phyloP scores from a whole-genome alignment of 441 rosid genomes.

The Pelargonium cotyledonis region DNA sequence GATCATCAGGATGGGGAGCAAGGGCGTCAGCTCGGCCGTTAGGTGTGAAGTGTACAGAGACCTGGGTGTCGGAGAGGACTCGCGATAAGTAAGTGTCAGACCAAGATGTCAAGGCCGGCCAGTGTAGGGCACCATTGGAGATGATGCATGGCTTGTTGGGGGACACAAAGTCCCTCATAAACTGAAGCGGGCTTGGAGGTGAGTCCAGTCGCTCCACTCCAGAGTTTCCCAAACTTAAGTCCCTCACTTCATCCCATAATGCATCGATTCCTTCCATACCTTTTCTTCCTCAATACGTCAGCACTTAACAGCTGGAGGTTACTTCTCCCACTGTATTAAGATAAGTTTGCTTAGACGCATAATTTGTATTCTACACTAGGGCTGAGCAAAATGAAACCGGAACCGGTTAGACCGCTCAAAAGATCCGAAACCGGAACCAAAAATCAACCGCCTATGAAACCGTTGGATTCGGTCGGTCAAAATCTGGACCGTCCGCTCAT shows the following conservation, averaged over 20 bases:
- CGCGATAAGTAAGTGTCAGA: constrained; percentile 42
- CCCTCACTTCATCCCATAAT: constrained; percentile 73
- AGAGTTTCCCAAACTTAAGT: constrained; percentile 42
- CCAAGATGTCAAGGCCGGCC: constrained; percentile 76
- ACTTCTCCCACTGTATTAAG: neutral
- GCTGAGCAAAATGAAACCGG: too few species aligned
- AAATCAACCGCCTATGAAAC: too few species aligned
- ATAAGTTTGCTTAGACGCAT: neutral
- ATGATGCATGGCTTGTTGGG: constrained; percentile 74
- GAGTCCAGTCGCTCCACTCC: constrained; percentile 38
- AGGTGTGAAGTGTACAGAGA: constrained; percentile 67
- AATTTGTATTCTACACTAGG: too few species aligned
- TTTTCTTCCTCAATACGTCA: neutral
- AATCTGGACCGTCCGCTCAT: too few species aligned
- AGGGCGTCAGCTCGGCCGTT: constrained; percentile 57
- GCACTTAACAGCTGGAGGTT: neutral
- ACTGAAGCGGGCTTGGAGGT: constrained; percentile 55
- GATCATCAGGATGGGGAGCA: constrained; percentile 11
- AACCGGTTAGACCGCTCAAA: too few species aligned
- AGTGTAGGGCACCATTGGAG: constrained; percentile 54
- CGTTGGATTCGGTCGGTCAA: too few species aligned
- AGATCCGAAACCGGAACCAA: too few species aligned
- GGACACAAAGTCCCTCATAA: constrained; percentile 58
- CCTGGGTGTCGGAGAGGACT: constrained; percentile 38
- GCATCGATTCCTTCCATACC: constrained; percentile 26